Conservation (phyloP, 306 rosid species). For the Nissolia schottii region DNA sequence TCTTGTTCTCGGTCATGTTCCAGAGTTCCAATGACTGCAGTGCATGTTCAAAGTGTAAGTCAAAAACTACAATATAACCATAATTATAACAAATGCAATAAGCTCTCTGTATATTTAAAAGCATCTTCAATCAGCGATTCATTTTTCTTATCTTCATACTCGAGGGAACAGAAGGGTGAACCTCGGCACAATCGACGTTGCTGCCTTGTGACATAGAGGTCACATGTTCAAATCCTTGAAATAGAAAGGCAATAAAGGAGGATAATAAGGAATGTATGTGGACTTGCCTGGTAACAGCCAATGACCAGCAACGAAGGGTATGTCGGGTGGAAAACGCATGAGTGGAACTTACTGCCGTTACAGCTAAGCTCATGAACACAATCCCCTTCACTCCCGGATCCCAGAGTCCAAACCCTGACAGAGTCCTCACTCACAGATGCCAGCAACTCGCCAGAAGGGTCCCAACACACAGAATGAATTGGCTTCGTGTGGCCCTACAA, state of each 20-base stretch:
- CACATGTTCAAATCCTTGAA: not conserved
- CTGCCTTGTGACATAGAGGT: too few relatives aligned
- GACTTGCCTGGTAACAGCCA: slow-evolving; percentile 93
- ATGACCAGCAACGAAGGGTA: slow-evolving; percentile 80
- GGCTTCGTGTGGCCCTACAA: slow-evolving; percentile 79
- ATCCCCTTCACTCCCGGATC: slow-evolving; percentile 80
- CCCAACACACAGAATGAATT: slow-evolving; percentile 80
- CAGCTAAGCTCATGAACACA: slow-evolving; percentile 86
- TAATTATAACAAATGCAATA: not conserved
- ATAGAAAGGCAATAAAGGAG: not conserved
- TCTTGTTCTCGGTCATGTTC: slow-evolving; percentile 91
- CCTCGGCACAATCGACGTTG: too few relatives aligned
- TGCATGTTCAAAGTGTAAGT: not conserved
- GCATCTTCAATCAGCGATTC: not conserved
- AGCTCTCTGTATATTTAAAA: not conserved
- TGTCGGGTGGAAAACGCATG: slow-evolving; percentile 88
- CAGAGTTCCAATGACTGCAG: slow-evolving; percentile 95
- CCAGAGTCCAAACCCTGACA: slow-evolving; percentile 84
- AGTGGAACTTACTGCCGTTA: slow-evolving; percentile 78
- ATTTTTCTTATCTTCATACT: not conserved
- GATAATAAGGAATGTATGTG: not conserved
- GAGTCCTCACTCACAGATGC: slow-evolving; percentile 98
- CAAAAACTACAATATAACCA: not conserved
- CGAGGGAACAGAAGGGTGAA: too few relatives aligned
- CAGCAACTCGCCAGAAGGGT: slow-evolving; percentile 84